phyloP scores from a whole-genome alignment of 2,329 filamentous ascomycete genomes.

The Penicillium sp. region DNA sequence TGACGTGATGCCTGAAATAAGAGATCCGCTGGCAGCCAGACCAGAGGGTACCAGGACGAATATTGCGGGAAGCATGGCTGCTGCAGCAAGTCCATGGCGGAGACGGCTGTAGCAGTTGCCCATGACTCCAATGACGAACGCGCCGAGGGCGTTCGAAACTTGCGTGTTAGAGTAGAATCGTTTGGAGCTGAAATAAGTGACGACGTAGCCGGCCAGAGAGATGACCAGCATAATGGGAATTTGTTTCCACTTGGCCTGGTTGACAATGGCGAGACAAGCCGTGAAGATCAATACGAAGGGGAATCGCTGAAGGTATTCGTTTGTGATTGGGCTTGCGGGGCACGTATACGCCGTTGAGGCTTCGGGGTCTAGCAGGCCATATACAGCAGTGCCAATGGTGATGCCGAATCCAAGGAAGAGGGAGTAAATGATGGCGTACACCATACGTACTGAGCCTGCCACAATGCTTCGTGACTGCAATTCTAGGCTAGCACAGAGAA shows the following conservation, averaged over 20 bases:
- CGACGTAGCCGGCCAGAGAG: slow-evolving; percentile 68
- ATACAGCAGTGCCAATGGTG: slow-evolving; percentile 64
- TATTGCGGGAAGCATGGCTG: slow-evolving; percentile 81
- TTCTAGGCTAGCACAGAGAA: slow-evolving; percentile 62
- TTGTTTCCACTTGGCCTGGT: slow-evolving; percentile 78
- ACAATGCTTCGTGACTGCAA: slow-evolving; percentile 68
- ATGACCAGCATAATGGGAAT: slow-evolving; percentile 73
- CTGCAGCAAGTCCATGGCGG: slow-evolving; percentile 75
- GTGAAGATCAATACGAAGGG: slow-evolving; percentile 72
- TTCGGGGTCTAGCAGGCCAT: slow-evolving; percentile 58
- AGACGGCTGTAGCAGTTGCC: slow-evolving; percentile 74
- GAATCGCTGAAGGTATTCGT: slow-evolving; percentile 55
- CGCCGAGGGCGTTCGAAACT: slow-evolving; percentile 74
- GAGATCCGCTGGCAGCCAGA: slow-evolving; percentile 55
- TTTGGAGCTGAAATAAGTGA: slow-evolving; percentile 69
- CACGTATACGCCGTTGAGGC: slow-evolving; percentile 53
- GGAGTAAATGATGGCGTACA: slow-evolving; percentile 72
- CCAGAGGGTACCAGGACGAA: slow-evolving; percentile 67
- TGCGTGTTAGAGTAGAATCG: slow-evolving; percentile 69
- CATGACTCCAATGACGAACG: slow-evolving; percentile 71
- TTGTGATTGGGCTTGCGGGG: slow-evolving; percentile 48
- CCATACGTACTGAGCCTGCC: slow-evolving; percentile 69
- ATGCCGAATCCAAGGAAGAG: slow-evolving; percentile 71
- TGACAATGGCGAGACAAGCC: slow-evolving; percentile 71
- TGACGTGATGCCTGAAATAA: slow-evolving; percentile 56